Base-by-base conservation (phyloP, 2,329 filamentous ascomycete genomes). In the Aspergillus versicolor region DNA sequence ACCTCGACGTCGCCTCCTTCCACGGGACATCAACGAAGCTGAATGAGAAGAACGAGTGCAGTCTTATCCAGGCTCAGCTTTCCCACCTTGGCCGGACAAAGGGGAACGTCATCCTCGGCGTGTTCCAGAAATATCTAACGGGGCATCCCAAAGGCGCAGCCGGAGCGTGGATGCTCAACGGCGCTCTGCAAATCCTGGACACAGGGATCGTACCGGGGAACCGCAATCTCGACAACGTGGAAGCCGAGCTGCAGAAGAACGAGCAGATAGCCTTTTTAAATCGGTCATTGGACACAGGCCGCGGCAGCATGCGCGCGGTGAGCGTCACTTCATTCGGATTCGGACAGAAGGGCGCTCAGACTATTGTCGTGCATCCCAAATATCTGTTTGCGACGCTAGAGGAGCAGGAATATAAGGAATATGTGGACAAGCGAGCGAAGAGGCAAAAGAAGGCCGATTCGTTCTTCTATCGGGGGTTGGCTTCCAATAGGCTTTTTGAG, bases 111-210 rank as follows among this genome's bases (percentile, higher is more conserved):
- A 82, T 99, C 13, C 79, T 97, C 63, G 93, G 92, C 81, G 92
- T 99, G 74, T 99, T 97, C 89, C 94, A 99, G 80, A 99, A 99
- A 79, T 97, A 95, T 77, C 87, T 99, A 60, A 99, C 95, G 53
- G 94, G 94, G 76, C 94, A 99, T 75, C 93, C 94, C 70, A 99
- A 99, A 87, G 95, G 94, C 87, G 93, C 94, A 69, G 94, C 94
- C 59, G 95, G 94, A 81, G 94, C 93, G 47, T 99, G 94, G 92
- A 99, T 99, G 94, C 88, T 99, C 84, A 99, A 99, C 82, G 94
- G 94, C 64, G 93, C 91, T 75, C 81, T 99, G 74, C 94, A 99
- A 76, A 91, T 97, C 45, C 85, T 99, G 67, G 96, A 97, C 82
- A 88, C 84, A 49, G 94, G 94, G 71, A 82, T 99, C 48, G 93